Percentiles rank a stretch among this genome's conserved stretches.
These are phyloP conservation scores for Endoconidiophora polonica DNA, from an alignment of 2,329 filamentous ascomycete genomes.

Conservation along the genomic window DNA sequence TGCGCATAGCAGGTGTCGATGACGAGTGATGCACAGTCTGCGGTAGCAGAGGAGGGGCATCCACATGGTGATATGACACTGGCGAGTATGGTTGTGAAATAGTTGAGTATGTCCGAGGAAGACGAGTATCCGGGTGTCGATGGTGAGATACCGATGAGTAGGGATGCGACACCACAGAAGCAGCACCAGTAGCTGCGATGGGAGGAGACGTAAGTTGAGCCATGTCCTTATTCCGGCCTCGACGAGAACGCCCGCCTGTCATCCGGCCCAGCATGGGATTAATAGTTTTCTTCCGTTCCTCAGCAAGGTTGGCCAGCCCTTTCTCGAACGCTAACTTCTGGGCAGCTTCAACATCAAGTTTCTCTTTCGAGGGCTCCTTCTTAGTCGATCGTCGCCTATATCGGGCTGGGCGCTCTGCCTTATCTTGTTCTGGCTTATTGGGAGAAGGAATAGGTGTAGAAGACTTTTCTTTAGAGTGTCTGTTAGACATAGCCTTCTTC, in stretches of 20 bases:
- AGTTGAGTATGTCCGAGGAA: slow-evolving; percentile 3
- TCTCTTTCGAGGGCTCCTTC: background rate
- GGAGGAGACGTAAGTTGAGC: background rate
- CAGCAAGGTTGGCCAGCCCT: slow-evolving; percentile 7
- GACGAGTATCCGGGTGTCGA: background rate
- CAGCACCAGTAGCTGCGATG: background rate
- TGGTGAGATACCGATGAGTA: background rate
- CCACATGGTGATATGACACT: background rate
- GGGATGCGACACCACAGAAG: background rate
- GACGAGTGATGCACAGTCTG: background rate
- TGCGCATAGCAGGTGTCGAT: slow-evolving; percentile 20
- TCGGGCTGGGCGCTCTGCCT: slow-evolving; percentile 2
- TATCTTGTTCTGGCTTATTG: background rate
- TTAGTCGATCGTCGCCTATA: slow-evolving; percentile 2
- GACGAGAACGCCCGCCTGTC: slow-evolving; percentile 5
- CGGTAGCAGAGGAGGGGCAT: background rate
- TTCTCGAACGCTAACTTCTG: slow-evolving; percentile 12
- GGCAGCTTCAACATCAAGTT: background rate
- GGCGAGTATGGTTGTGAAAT: background rate
- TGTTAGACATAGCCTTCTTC: slow-evolving; percentile 6
- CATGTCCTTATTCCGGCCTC: slow-evolving; percentile 2
- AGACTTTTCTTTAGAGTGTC: slow-evolving; percentile 3
- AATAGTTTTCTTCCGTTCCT: slow-evolving; percentile 10
- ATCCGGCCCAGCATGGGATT: slow-evolving; percentile 12
- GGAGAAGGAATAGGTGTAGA: background rate